Percentiles rank a stretch among this genome's conserved stretches.
Evolutionary conservation across 2,329 filamentous ascomycete genomes (phyloP).

Genomic region (Aspergillus novoparasiticus): DNA sequence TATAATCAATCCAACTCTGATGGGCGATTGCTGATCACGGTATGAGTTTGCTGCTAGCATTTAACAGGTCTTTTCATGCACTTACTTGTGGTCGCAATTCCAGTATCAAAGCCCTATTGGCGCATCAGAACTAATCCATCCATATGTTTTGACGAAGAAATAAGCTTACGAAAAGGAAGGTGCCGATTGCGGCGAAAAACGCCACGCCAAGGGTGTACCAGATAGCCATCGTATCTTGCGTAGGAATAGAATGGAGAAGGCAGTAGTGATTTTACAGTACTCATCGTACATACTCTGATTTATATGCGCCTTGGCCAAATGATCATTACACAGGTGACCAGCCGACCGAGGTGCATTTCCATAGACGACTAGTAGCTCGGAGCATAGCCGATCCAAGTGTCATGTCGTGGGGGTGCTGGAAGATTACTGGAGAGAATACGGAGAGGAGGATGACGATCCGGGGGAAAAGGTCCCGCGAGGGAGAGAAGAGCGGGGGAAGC

Average conservation of each 20-base stretch:
- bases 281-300: not conserved
- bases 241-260: not conserved
- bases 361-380: constrained; percentile 1
- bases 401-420: not conserved
- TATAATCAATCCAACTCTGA: constrained; percentile 62
- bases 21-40: constrained; percentile 56
- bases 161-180: constrained; percentile 58
- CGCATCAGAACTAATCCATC: constrained; percentile 5
- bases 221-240: constrained; percentile 33
- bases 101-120: constrained; percentile 59
- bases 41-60: not conserved
- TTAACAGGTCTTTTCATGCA: constrained; percentile 7
- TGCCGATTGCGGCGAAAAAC: constrained; percentile 61
- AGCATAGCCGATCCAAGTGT: not conserved
- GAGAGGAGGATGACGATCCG: not conserved
- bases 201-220: constrained; percentile 56
- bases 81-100: constrained; percentile 61
- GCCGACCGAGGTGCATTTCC: not conserved
- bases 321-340: not conserved
- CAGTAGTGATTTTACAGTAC: not conserved
- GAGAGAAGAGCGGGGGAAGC: not conserved
- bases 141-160: not conserved
- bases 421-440: not conserved
- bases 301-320: not conserved
- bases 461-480: constrained; percentile 1